Conservation (phyloP, 2,329 filamentous ascomycete species). For the Aspergillus aculeatus region DNA sequence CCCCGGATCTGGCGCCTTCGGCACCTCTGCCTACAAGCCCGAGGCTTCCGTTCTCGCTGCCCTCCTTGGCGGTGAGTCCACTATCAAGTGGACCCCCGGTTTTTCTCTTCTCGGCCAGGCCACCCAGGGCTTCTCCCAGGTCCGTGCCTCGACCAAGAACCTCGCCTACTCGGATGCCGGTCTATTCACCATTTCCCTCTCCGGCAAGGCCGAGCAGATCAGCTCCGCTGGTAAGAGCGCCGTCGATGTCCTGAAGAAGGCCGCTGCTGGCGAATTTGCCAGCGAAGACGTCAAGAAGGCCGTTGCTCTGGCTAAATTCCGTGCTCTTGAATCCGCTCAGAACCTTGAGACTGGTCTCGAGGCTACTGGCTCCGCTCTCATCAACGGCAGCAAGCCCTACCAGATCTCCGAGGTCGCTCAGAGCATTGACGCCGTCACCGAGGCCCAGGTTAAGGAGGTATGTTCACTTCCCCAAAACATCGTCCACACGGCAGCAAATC, state of each 20-base stretch:
- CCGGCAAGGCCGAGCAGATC: slow-evolving; percentile 71
- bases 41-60: slow-evolving; percentile 84
- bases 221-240: slow-evolving; percentile 71
- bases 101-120: slow-evolving; percentile 89
- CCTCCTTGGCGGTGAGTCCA: slow-evolving; percentile 84
- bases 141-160: slow-evolving; percentile 72
- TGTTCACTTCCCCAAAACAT: slow-evolving; percentile 37
- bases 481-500: slow-evolving; percentile 8
- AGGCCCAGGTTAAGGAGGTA: slow-evolving; percentile 83
- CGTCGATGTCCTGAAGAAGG: slow-evolving; percentile 77
- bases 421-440: slow-evolving; percentile 75
- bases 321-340: slow-evolving; percentile 78
- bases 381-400: slow-evolving; percentile 78
- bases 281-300: slow-evolving; percentile 91
- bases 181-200: slow-evolving; percentile 79
- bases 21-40: slow-evolving; percentile 74
- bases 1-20: slow-evolving; percentile 78
- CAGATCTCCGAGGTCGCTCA: slow-evolving; percentile 79
- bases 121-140: slow-evolving; percentile 63
- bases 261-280: slow-evolving; percentile 71
- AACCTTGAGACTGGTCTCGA: slow-evolving; percentile 74
- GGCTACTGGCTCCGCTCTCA: slow-evolving; percentile 77
- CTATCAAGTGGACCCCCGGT: slow-evolving; percentile 92
- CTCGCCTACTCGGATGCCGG: slow-evolving; percentile 90
- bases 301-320: slow-evolving; percentile 88